Evolutionary conservation across 495 filamentous ascomycete species (phyloP).

Genomic region (Podospora fimiseda): DNA sequence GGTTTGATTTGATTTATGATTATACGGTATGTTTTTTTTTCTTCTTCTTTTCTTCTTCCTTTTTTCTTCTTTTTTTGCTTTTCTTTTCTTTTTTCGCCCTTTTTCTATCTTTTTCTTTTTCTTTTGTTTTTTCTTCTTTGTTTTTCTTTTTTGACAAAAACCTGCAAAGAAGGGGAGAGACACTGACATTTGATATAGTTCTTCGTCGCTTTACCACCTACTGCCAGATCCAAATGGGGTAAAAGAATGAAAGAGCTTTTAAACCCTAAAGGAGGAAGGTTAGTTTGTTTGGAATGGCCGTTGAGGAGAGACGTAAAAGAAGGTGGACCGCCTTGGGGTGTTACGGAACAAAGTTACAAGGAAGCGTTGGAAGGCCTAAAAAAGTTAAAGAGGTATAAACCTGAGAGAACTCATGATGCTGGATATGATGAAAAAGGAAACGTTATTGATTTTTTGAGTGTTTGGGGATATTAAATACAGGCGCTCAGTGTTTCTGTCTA

Average conservation of each 20-base stretch:
- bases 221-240: constrained; percentile 63
- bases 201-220: constrained; percentile 66
- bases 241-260: constrained; percentile 59
- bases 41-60: too few species aligned
- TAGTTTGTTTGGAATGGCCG: constrained; percentile 81
- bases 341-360: constrained; percentile 56
- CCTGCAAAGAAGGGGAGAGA: too few species aligned
- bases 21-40: constrained; percentile 58
- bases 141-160: background rate
- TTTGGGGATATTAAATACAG: constrained; percentile 40
- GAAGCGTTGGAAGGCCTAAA: constrained; percentile 46
- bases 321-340: constrained; percentile 64
- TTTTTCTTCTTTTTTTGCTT: too few species aligned
- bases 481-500: too few species aligned
- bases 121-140: background rate
- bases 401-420: constrained; percentile 60
- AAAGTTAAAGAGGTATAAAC: constrained; percentile 58
- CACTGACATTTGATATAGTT: too few species aligned
- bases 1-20: constrained; percentile 78
- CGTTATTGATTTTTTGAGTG: constrained; percentile 54
- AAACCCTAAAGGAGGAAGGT: constrained; percentile 49
- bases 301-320: constrained; percentile 56
- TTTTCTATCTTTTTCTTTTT: background rate
- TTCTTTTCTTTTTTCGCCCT: background rate
- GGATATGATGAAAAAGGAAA: constrained; percentile 42